Conservation (phyloP, 1,284 basidiomycete genomes). For the Anthracocystis setariae region DNA sequence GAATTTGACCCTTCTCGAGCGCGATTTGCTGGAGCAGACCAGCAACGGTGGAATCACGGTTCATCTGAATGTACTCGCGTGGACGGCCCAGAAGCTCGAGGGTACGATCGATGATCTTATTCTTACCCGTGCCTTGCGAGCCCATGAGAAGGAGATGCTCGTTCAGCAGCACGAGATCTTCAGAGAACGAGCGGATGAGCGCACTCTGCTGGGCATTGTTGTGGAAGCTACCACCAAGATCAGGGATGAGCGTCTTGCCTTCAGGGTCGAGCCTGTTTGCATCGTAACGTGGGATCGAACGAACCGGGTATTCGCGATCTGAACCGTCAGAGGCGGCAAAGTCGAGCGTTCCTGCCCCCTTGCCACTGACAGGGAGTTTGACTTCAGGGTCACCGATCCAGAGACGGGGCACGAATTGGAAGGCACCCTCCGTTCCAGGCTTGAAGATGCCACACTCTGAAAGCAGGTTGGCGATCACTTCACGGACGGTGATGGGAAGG, state of each 20-base stretch:
- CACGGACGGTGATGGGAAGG: constrained; percentile 65
- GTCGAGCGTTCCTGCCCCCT: constrained; percentile 34
- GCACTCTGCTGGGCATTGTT: constrained; percentile 67
- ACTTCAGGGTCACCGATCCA: constrained; percentile 42
- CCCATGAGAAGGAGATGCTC: constrained; percentile 68
- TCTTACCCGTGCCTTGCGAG: constrained; percentile 69
- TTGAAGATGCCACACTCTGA: constrained; percentile 56
- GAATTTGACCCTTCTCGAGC: constrained; percentile 64
- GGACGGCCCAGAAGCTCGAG: constrained; percentile 67
- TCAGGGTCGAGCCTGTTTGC: constrained; percentile 58
- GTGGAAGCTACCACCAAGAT: constrained; percentile 62
- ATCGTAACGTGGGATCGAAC: constrained; percentile 61
- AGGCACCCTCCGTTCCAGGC: constrained; percentile 60
- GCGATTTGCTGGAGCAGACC: constrained; percentile 64
- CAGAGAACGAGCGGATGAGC: constrained; percentile 64
- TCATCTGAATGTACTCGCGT: constrained; percentile 69
- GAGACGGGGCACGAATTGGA: constrained; percentile 50
- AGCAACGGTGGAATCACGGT: constrained; percentile 65
- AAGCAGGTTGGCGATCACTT: constrained; percentile 59
- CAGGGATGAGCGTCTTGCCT: constrained; percentile 65
- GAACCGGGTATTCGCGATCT: constrained; percentile 22
- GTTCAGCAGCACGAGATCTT: constrained; percentile 65
- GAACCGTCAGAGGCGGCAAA: constrained; percentile 48
- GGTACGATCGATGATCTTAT: constrained; percentile 68
- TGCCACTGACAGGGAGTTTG: constrained; percentile 5